phyloP scores from a whole-genome alignment of 306 rosid species.

The Cucurbita maxima region DNA sequence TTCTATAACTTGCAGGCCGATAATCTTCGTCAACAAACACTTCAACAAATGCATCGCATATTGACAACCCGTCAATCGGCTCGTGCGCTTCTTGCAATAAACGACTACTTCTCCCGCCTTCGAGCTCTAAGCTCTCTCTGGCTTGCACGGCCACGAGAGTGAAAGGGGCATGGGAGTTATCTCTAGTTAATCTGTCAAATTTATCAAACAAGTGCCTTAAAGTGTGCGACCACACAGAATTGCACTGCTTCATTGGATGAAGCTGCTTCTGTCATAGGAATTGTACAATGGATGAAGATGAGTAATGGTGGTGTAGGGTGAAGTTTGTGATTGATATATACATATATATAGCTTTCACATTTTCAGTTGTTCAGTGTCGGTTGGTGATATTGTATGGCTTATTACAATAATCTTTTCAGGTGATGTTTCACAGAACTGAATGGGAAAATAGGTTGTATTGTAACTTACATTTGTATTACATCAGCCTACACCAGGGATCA shows the following conservation, averaged over 20 bases:
- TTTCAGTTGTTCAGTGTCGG: neutral
- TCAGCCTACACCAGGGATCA: conserved; percentile 2
- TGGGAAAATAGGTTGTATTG: conserved; percentile 1
- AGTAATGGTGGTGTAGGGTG: neutral
- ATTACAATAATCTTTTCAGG: conserved; percentile 2
- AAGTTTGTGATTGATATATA: conserved; percentile 1
- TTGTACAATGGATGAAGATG: conserved; percentile 4
- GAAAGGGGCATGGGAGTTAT: conserved; percentile 8
- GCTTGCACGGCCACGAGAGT: conserved; percentile 84
- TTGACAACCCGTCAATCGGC: conserved; percentile 85
- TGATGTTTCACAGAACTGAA: conserved; percentile 5
- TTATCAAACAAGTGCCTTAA: neutral
- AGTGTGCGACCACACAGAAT: neutral
- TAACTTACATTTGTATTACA: conserved; percentile 1
- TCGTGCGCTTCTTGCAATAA: conserved; percentile 63
- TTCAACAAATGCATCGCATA: conserved; percentile 81
- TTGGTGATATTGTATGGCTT: conserved; percentile 2
- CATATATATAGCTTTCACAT: conserved; percentile 1
- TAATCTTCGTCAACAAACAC: conserved; percentile 79
- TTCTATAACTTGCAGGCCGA: conserved; percentile 42
- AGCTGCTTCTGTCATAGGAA: conserved; percentile 1
- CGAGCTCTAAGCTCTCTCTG: conserved; percentile 83
- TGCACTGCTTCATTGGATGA: neutral
- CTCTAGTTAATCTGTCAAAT: neutral
- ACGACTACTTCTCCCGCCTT: conserved; percentile 66